phyloP scores from a whole-genome alignment of 108 stramenopile species.

The Parietichytrium sp. region DNA sequence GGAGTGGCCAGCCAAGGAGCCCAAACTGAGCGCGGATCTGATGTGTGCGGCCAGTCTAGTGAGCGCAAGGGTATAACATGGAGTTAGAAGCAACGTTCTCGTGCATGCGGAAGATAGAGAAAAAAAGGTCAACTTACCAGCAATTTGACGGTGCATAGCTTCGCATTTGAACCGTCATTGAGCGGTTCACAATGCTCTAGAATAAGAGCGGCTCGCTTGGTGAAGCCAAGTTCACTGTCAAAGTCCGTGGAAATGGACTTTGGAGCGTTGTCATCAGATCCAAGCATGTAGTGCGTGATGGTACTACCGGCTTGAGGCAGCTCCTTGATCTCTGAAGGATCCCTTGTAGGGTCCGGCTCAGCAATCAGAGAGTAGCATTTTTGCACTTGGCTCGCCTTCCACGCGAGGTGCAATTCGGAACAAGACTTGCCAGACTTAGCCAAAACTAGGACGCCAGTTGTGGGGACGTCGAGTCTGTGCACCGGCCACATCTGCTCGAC shows the following conservation, averaged over 20 bases:
- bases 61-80: neutral
- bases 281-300: neutral
- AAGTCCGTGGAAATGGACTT: too few relatives aligned
- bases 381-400: neutral
- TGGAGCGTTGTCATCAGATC: neutral
- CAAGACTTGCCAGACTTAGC: neutral
- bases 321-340: neutral
- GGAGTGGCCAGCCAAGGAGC: neutral
- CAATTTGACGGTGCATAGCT: neutral
- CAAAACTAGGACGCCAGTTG: constrained; percentile 3
- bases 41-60: constrained; percentile 31
- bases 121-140: too few relatives aligned
- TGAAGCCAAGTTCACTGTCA: too few relatives aligned
- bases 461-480: constrained; percentile 19
- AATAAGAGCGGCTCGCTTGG: neutral
- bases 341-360: neutral
- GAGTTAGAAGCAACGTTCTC: neutral
- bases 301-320: neutral
- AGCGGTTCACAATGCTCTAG: neutral
- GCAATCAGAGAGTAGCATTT: constrained; percentile 33
- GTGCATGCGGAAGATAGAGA: too few relatives aligned
- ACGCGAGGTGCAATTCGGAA: neutral
- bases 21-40: constrained; percentile 33
- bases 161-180: neutral
- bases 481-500: constrained; percentile 17